Percentiles rank a stretch among this genome's conserved stretches.
These are phyloP conservation scores for Rubia occidens DNA, from an alignment of 305 asterid species.

Conservation along the genomic window DNA sequence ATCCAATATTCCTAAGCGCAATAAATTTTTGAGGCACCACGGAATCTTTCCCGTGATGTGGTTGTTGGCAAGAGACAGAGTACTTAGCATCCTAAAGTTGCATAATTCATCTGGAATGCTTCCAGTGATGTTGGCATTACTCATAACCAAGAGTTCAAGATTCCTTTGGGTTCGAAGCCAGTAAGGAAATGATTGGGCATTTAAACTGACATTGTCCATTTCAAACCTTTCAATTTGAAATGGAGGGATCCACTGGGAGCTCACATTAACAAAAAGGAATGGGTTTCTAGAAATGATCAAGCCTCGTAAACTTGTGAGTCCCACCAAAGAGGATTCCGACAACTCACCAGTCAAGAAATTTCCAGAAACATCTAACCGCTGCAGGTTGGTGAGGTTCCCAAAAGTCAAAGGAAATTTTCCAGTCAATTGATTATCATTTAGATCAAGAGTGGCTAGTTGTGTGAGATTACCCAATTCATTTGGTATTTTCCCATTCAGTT, in stretches of 20 bases:
- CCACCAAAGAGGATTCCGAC: neutral
- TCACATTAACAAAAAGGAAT: neutral
- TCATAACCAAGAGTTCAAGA: neutral
- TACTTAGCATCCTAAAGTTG: neutral
- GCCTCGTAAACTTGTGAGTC: neutral
- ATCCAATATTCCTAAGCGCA: neutral
- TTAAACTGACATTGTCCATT: neutral
- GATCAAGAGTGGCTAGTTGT: neutral
- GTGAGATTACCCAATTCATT: neutral
- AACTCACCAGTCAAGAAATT: neutral
- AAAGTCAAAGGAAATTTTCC: neutral
- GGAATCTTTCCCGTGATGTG: neutral
- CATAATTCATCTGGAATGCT: neutral
- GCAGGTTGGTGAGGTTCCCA: neutral
- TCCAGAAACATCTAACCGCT: neutral
- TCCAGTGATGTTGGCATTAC: neutral
- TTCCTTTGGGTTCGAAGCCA: neutral
- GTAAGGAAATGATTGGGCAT: neutral
- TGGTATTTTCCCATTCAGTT: neutral
- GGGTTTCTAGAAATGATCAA: neutral
- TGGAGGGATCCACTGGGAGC: neutral
- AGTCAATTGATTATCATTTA: neutral
- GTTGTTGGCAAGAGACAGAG: neutral
- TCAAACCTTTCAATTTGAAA: neutral
- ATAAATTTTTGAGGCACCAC: neutral